Evolutionary conservation across 352 stramenopile species (phyloP), one percentile per base, ranked within the genome.

Genomic region (Phytophthora chlamydospora): DNA sequence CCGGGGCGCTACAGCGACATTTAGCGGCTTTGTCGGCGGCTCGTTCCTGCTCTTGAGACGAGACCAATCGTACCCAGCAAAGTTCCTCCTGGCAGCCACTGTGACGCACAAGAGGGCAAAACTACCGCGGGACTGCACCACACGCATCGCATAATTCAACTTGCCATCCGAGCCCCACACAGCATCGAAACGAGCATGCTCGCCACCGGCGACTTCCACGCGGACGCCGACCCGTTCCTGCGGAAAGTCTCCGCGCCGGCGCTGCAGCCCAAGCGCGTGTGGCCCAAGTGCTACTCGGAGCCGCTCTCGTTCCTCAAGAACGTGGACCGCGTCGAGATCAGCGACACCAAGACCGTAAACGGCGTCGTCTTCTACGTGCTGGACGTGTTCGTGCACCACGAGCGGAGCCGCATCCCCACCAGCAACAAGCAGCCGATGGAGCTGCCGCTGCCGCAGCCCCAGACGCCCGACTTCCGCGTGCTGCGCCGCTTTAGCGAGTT

Each of bases 361-460:
- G 68, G 73, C 29, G 73, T 85, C n/a, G 64, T 67, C 0, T 83
- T 69, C 58, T 84, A 84, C 48, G 64, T 78, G 12, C 19, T 84
- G 21, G 66, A 86, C 41, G 65, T 89, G 35, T 89, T 77, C 63
- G 27, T 87, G 40, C 53, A 71, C 40, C 70, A 78, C 44, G 44
- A 71, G 16, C 56, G 76, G 38, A 82, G 58, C 42, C 75, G 75
- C 29, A 83, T 89, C 51, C 79, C 74, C 24, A 78, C 71, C 31
- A 72, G 74, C 71, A 68, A 74, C 49, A 48, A 51, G 2, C 46
- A 62, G 29, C n/a, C 52, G n/a, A 24, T 19, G 8, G 44, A 49
- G 19, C 31, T 40, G 14, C 29, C 13, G 0, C n/a, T 33, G 32
- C 44, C 58, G 44, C 42, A 56, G 17, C 31, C 14, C 21, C 16